These are phyloP conservation scores for Rhinocladiella similis DNA, from an alignment of 2,329 filamentous ascomycete genomes.

Conservation along the genomic window DNA sequence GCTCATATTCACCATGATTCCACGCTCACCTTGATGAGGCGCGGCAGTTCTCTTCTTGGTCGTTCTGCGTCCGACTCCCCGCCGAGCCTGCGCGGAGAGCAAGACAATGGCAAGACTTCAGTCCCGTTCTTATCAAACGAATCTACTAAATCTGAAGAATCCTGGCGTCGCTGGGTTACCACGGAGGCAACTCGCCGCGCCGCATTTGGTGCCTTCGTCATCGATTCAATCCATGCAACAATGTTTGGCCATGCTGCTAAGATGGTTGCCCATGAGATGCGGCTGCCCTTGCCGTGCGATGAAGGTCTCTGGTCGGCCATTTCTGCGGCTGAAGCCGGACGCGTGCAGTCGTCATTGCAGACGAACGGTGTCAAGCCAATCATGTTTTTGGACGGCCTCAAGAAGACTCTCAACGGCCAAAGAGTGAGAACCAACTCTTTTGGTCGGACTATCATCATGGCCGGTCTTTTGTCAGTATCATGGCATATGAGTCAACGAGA, in stretches of 20 bases:
- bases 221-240: conserved; percentile 92
- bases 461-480: conserved; percentile 85
- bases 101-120: conserved; percentile 39
- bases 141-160: conserved; percentile 69
- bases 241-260: conserved; percentile 97
- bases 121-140: conserved; percentile 54
- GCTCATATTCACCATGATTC: conserved; percentile 97
- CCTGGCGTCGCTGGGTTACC: conserved; percentile 95
- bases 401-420: conserved; percentile 81
- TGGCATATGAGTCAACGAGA: conserved; percentile 99
- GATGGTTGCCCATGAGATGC: conserved; percentile 95
- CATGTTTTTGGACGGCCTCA: conserved; percentile 87
- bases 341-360: conserved; percentile 76
- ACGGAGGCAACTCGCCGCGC: conserved; percentile 86
- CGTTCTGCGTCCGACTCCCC: conserved; percentile 82
- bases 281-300: conserved; percentile 86
- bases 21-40: conserved; percentile 90
- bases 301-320: conserved; percentile 89
- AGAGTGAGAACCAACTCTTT: conserved; percentile 89
- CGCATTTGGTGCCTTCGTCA: conserved; percentile 89
- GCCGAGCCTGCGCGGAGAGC: conserved; percentile 68
- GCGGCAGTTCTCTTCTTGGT: conserved; percentile 87
- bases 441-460: conserved; percentile 89
- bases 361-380: conserved; percentile 80
- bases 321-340: conserved; percentile 79